Conservation (phyloP, 2,329 filamentous ascomycete species). For the Hypoxylon rubiginosum region DNA sequence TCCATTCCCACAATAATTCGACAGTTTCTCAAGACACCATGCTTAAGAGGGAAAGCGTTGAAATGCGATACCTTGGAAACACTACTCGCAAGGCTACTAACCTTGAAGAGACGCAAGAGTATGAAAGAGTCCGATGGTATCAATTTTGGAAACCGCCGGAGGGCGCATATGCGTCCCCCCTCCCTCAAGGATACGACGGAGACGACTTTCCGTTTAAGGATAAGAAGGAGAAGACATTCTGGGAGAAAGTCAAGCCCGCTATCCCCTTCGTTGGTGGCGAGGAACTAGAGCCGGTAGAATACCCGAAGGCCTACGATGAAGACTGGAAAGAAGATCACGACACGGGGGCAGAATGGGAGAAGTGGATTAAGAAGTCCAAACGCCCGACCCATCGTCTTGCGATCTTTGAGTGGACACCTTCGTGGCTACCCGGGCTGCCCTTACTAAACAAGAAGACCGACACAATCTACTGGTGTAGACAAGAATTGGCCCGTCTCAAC, state of each 20-base stretch:
- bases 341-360: conserved; percentile 80
- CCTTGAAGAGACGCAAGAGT: conserved; percentile 63
- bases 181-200: conserved; percentile 68
- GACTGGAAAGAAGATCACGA: conserved; percentile 70
- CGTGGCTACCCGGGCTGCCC: conserved; percentile 84
- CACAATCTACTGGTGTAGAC: conserved; percentile 91
- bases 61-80: conserved; percentile 58
- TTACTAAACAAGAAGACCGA: conserved; percentile 91
- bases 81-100: conserved; percentile 66
- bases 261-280: conserved; percentile 65
- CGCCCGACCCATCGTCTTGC: conserved; percentile 87
- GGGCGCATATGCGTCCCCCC: conserved; percentile 71
- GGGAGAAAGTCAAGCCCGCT: conserved; percentile 63
- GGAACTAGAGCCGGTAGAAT: conserved; percentile 63
- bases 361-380: conserved; percentile 84
- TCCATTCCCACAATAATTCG: conserved; percentile 55
- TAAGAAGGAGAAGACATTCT: conserved; percentile 62
- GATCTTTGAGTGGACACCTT: conserved; percentile 64
- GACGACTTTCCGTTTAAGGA: conserved; percentile 61
- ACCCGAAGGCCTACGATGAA: conserved; percentile 73
- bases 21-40: conserved; percentile 58
- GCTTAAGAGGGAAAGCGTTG: conserved; percentile 52
- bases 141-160: conserved; percentile 75
- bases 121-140: conserved; percentile 66
- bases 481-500: conserved; percentile 88